These are phyloP conservation scores for Venturia effusa DNA, from an alignment of 2,329 filamentous ascomycete genomes.

Conservation along the genomic window DNA sequence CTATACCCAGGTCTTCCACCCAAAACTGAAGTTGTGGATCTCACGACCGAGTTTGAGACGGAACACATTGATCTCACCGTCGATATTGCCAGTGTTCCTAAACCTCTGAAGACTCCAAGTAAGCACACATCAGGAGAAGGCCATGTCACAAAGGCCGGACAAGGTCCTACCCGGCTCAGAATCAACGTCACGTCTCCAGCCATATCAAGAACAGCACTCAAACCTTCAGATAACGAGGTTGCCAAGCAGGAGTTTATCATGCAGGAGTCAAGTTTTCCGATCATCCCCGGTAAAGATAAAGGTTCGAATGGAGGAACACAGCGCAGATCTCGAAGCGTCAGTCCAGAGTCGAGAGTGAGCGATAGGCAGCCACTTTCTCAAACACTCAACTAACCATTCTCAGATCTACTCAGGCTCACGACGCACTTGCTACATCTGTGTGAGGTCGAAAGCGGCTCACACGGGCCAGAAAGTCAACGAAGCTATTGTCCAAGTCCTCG, in stretches of 20 bases:
- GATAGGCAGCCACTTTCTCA: neutral
- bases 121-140: neutral
- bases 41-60: neutral
- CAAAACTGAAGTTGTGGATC: neutral
- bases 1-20: neutral
- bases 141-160: neutral
- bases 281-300: neutral
- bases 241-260: neutral
- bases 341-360: neutral
- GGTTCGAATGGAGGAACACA: neutral
- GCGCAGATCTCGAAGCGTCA: neutral
- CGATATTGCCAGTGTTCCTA: neutral
- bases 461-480: neutral
- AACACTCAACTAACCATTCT: neutral
- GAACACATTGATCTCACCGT: neutral
- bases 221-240: neutral
- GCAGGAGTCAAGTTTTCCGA: neutral
- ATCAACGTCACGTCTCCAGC: neutral
- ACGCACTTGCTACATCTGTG: neutral
- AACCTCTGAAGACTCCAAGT: neutral
- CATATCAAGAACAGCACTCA: neutral
- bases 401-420: neutral
- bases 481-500: neutral
- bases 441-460: neutral
- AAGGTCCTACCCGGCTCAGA: neutral